A percentile compares a stretch with the other conserved stretches of the same genome.
Evolutionary conservation across 768 basidiomycete species (phyloP).

Genomic region (Suillus cothurnatus): DNA sequence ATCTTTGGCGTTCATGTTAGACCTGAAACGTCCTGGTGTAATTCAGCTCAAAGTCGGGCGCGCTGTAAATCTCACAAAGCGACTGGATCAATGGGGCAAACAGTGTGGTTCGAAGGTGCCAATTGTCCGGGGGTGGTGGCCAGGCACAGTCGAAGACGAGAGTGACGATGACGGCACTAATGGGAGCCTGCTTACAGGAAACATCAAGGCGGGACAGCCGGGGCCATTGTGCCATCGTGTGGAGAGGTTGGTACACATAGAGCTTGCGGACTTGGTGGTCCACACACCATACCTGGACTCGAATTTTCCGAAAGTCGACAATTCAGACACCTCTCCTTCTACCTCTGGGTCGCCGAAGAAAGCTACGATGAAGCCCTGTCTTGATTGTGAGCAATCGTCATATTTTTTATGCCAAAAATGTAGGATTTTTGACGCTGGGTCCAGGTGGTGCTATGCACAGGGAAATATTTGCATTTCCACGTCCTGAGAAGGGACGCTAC

Average conservation of each 20-base stretch:
- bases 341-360: slow-evolving; percentile 24
- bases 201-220: slow-evolving; percentile 60
- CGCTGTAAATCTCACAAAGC: slow-evolving; percentile 68
- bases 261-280: slow-evolving; percentile 68
- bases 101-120: slow-evolving; percentile 80
- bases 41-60: slow-evolving; percentile 82
- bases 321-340: slow-evolving; percentile 23
- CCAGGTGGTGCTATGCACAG: slow-evolving; percentile 63
- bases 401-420: slow-evolving; percentile 30
- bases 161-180: slow-evolving; percentile 35
- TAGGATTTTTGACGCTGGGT: slow-evolving; percentile 5
- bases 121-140: slow-evolving; percentile 75
- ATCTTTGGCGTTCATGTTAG: slow-evolving; percentile 18
- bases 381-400: slow-evolving; percentile 43
- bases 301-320: slow-evolving; percentile 43
- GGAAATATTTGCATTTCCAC: slow-evolving; percentile 78
- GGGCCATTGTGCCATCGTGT: slow-evolving; percentile 72
- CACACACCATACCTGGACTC: slow-evolving; percentile 62
- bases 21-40: slow-evolving; percentile 36
- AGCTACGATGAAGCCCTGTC: slow-evolving; percentile 33
- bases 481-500: slow-evolving; percentile 52
- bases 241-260: slow-evolving; percentile 80
- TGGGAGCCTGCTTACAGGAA: slow-evolving; percentile 62
- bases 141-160: slow-evolving; percentile 48
- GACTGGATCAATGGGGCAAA: slow-evolving; percentile 80